phyloP scores from a whole-genome alignment of 2,329 filamentous ascomycete species.

The Neonectria hederae region DNA sequence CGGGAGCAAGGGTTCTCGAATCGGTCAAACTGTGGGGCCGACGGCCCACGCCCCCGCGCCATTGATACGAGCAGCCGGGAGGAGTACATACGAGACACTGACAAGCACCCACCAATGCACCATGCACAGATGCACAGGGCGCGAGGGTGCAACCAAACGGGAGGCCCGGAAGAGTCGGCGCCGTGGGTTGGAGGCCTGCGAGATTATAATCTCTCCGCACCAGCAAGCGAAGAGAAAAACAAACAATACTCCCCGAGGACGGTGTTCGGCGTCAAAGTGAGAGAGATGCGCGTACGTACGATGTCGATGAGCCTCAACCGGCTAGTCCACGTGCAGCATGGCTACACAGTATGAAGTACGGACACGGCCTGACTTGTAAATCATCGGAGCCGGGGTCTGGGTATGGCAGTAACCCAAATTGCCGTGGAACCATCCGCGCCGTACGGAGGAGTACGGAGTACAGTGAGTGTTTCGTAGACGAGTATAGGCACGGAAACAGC shows the following conservation, averaged over 20 bases:
- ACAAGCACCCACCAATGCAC: neutral
- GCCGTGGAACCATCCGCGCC: neutral
- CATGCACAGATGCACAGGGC: neutral
- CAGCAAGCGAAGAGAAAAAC: neutral
- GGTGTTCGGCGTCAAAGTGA: neutral
- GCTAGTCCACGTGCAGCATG: neutral
- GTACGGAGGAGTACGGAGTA: no score
- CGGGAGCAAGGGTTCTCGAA: neutral
- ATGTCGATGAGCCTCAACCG: neutral
- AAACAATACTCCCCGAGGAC: neutral
- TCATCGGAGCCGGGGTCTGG: neutral
- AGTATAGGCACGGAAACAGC: no score
- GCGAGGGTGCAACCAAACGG: neutral
- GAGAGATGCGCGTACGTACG: neutral
- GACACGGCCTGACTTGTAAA: neutral
- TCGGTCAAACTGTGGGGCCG: neutral
- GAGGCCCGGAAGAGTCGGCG: neutral
- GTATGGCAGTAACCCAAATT: neutral
- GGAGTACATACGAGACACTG: no score
- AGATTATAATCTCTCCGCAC: neutral
- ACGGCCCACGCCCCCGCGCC: neutral
- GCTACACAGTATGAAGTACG: neutral
- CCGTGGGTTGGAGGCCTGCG: conserved; percentile 1
- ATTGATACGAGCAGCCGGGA: neutral
- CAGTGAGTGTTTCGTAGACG: no score